phyloP scores from a whole-genome alignment of 2,329 filamentous ascomycete genomes.

The Dactylellina drechsleri region DNA sequence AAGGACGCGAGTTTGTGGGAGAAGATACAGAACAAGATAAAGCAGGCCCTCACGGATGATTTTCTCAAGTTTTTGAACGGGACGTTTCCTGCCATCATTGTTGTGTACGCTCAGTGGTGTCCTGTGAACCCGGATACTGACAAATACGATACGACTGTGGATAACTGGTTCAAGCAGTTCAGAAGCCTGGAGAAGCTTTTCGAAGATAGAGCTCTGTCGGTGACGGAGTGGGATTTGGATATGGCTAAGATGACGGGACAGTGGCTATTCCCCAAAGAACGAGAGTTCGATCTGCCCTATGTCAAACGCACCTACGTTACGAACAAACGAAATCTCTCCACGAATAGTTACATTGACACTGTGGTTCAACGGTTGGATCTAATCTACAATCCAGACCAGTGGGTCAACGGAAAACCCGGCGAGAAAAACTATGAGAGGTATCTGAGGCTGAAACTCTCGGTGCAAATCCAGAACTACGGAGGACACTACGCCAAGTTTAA shows the following conservation, averaged over 20 bases:
- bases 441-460: conserved; percentile 57
- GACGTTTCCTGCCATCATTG: conserved; percentile 62
- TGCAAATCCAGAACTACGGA: conserved; percentile 65
- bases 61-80: conserved; percentile 12
- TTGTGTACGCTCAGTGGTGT: conserved; percentile 66
- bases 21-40: conserved; percentile 60
- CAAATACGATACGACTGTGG: conserved; percentile 58
- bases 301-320: conserved; percentile 65
- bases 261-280: conserved; percentile 65
- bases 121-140: conserved; percentile 61
- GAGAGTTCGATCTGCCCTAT: conserved; percentile 66
- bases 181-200: conserved; percentile 53
- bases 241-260: conserved; percentile 64
- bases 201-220: conserved; percentile 51
- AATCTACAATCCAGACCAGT: conserved; percentile 61
- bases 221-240: conserved; percentile 61
- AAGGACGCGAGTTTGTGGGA: conserved; percentile 55
- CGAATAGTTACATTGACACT: conserved; percentile 62
- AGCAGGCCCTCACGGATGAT: conserved; percentile 59
- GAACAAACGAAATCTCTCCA: conserved; percentile 61
- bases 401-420: conserved; percentile 54
- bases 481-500: conserved; percentile 63
- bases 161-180: conserved; percentile 63
- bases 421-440: not conserved
- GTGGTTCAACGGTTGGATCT: conserved; percentile 61